A percentile compares a stretch with the other conserved stretches of the same genome.
Conservation (phyloP, 192 early-diverging fungal species). For the Podila verticillata region DNA sequence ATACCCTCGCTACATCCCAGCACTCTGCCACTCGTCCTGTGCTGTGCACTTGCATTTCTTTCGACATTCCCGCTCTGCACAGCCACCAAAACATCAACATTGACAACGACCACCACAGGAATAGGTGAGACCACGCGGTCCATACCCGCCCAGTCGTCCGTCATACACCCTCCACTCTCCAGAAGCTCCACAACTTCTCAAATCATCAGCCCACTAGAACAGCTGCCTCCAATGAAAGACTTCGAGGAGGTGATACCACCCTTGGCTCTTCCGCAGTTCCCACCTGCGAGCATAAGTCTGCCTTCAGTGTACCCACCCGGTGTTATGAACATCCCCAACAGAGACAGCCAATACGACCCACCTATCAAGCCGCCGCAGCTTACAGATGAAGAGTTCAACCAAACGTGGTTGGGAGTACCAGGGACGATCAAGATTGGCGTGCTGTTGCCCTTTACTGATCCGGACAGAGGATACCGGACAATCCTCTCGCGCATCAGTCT, state of each 20-base stretch:
- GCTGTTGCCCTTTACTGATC: slow-evolving; percentile 19
- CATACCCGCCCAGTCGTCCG: too few relatives aligned
- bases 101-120: too few relatives aligned
- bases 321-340: neutral
- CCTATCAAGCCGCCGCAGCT: slow-evolving; percentile 18
- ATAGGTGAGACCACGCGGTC: too few relatives aligned
- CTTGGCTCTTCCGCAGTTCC: neutral
- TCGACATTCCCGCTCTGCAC: neutral
- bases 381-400: slow-evolving; percentile 26
- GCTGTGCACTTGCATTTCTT: neutral
- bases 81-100: neutral
- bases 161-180: too few relatives aligned
- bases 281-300: neutral
- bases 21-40: too few relatives aligned
- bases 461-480: neutral
- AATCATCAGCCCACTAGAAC: too few relatives aligned
- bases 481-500: slow-evolving; percentile 20
- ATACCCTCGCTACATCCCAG: neutral
- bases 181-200: too few relatives aligned
- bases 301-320: neutral
- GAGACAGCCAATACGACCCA: slow-evolving; percentile 12
- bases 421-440: slow-evolving; percentile 36
- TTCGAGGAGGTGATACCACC: too few relatives aligned
- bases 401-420: slow-evolving; percentile 17
- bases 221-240: too few relatives aligned